Percentiles rank a stretch among this genome's conserved stretches.
phyloP scores from a whole-genome alignment of 176 grass and related monocot genomes.

The Raddia distichophylla region DNA sequence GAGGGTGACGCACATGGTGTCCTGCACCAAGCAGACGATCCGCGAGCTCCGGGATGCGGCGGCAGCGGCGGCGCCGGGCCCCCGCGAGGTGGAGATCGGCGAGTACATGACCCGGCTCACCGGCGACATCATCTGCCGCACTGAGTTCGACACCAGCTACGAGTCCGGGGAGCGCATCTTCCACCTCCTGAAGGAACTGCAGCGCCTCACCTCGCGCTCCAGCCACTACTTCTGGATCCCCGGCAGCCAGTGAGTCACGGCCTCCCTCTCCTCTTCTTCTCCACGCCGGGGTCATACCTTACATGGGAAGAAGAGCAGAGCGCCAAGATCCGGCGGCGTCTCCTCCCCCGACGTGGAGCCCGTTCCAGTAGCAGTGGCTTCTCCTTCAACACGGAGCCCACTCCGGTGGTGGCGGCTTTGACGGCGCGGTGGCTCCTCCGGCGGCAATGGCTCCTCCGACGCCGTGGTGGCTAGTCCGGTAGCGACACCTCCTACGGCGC shows the following conservation, averaged over 20 bases:
- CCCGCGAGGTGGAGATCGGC: constrained; percentile 73
- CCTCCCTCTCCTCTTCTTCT: not conserved
- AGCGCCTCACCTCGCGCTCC: constrained; percentile 68
- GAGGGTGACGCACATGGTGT: constrained; percentile 77
- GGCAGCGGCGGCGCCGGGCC: constrained; percentile 5
- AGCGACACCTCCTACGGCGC: too few species aligned
- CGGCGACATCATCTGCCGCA: constrained; percentile 84
- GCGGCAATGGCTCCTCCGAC: too few species aligned
- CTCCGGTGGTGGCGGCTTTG: too few species aligned
- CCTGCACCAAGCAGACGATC: constrained; percentile 77
- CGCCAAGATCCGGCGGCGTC: too few species aligned
- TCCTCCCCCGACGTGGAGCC: too few species aligned
- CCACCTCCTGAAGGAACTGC: constrained; percentile 70
- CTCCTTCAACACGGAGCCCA: too few species aligned
- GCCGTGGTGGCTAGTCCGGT: too few species aligned
- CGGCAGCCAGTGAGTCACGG: constrained; percentile 63
- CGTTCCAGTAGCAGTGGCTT: too few species aligned
- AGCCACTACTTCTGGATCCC: constrained; percentile 89
- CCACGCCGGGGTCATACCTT: too few species aligned
- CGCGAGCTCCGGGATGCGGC: constrained; percentile 42
- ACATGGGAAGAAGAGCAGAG: too few species aligned
- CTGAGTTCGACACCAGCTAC: constrained; percentile 88
- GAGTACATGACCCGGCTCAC: constrained; percentile 73
- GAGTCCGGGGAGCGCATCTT: constrained; percentile 75
- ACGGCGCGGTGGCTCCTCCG: too few species aligned